Percentiles rank a stretch among this genome's conserved stretches.
Evolutionary conservation across 2,329 filamentous ascomycete species (phyloP).

Genomic region (Pseudogymnoascus sp.): DNA sequence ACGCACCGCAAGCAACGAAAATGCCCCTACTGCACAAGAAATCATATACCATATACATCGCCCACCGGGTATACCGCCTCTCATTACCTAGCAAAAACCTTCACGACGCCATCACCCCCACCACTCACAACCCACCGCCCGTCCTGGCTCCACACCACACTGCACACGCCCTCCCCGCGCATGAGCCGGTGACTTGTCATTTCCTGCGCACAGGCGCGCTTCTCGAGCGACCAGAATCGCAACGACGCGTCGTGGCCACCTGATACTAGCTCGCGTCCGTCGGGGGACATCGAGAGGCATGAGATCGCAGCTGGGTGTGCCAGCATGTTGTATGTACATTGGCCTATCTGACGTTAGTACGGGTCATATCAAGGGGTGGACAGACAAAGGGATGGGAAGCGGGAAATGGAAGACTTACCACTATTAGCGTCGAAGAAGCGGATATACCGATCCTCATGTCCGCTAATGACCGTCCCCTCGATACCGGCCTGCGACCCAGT

Average conservation of each 20-base stretch:
- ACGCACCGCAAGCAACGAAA: neutral
- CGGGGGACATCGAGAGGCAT: slow-evolving; percentile 81
- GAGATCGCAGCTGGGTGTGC: slow-evolving; percentile 92
- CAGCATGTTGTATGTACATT: slow-evolving; percentile 99
- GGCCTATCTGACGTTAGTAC: slow-evolving; percentile 48
- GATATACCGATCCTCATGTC: slow-evolving; percentile 93
- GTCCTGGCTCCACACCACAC: slow-evolving; percentile 92
- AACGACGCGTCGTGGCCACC: slow-evolving; percentile 93
- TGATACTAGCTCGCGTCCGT: slow-evolving; percentile 88
- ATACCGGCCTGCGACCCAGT: slow-evolving; percentile 72
- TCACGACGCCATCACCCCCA: slow-evolving; percentile 90
- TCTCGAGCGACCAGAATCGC: slow-evolving; percentile 95
- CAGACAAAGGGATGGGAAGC: neutral
- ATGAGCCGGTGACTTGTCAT: slow-evolving; percentile 89
- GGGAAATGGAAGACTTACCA: slow-evolving; percentile 53
- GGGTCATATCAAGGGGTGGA: neutral
- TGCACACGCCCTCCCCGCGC: slow-evolving; percentile 91
- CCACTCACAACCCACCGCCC: slow-evolving; percentile 90
- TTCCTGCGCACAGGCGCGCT: slow-evolving; percentile 89
- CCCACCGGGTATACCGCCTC: neutral
- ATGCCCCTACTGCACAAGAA: slow-evolving; percentile 1
- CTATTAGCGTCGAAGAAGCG: slow-evolving; percentile 98
- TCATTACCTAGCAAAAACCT: slow-evolving; percentile 63
- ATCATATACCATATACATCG: slow-evolving; percentile 9
- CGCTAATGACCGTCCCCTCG: slow-evolving; percentile 90